Base-by-base conservation (phyloP, 345 rosid genomes). In the Boechera stricta region DNA sequence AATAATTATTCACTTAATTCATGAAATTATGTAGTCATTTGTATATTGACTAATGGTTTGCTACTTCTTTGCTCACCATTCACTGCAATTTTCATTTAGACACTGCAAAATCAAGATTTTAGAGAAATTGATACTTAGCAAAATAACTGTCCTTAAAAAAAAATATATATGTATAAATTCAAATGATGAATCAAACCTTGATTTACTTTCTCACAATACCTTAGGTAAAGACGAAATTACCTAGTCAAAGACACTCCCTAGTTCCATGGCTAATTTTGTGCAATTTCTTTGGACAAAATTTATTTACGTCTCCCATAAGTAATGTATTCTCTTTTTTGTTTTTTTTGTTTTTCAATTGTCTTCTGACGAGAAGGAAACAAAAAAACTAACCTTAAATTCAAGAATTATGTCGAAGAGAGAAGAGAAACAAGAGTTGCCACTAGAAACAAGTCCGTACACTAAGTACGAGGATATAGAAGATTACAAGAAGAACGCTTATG, bases 381-480 rank as follows among this genome's bases (percentile, higher is more conserved):
- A 32, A 15, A 63, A 55, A 24, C n/a, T 57, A 66, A 49, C 0
- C 26, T 36, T 70, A 32, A 15, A 6, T 56, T 48, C 2, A 57
- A 72, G 41, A 60, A 52, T 67, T 6, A 73, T 78, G 82, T 38
- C 71, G 45, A 72, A 75, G 29, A 42, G 15, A 31, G 62, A 61
- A 8, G 63, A 29, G 18, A 81, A 76, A 38, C 65, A 76, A 66
- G 82, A 77, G 75, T 44, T 85, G 52, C 89, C 90, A 32, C 29
- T 84, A 69, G 83, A 85, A 77, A 83, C 71, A 49, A 84, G 87
- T 53, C 88, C 89, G 0, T 89, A 81, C 38, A 29, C 83, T 39
- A 79, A 83, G 73, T 84, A 77, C 13, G 68, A 68, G 1, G 69
- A 84, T 52, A 15, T 87, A 56, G 89, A 89, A 72, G 89, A 79